Base-by-base conservation (phyloP, 177 flowering plant species). In the Telopea speciosissima region DNA sequence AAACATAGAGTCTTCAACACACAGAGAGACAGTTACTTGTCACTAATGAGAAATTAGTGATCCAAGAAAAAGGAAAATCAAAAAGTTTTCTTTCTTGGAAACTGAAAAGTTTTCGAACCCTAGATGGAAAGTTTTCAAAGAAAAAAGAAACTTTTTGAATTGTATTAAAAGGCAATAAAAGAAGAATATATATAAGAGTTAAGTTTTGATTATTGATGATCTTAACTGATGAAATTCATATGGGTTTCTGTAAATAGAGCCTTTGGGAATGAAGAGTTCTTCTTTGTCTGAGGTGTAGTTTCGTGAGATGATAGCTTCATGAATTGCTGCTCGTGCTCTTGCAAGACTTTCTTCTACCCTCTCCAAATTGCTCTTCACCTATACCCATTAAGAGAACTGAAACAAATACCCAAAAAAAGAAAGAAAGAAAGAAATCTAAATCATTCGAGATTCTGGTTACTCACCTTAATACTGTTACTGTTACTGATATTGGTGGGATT, bases 161-260 rank as follows among this genome's bases (percentile, higher is more conserved):
- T n/a, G n/a, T n/a, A n/a, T n/a, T n/a, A n/a, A n/a, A n/a, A n/a
- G n/a, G n/a, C 31, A 28, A 28, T 28, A 28, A 28, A 28, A 28
- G 31, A 28, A 28, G 31, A 28, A 28, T 28, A n/a, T n/a, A n/a
- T n/a, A n/a, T n/a, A n/a, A n/a, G n/a, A n/a, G 31, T 2, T 28
- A 28, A 28, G 31, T 28, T 28, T 28, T n/a, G n/a, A n/a, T n/a
- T n/a, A n/a, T n/a, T n/a, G n/a, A 31, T 2, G 33, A 74, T 65
- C 81, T 78, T 77, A 75, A 88, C 89, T 87, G 92, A 69, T 84
- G 81, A 73, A 88, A 88, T 9, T 86, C 87, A 42, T 73, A 65
- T 24, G 83, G 70, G 66, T 88, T 85, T 66, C 84, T 73, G 75
- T 88, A 88, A 40, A 87, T 66, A 52, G 81, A 64, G 60, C 88